Conservation (phyloP, 116 monocot species). For the Papilionanthe hybrid region DNA sequence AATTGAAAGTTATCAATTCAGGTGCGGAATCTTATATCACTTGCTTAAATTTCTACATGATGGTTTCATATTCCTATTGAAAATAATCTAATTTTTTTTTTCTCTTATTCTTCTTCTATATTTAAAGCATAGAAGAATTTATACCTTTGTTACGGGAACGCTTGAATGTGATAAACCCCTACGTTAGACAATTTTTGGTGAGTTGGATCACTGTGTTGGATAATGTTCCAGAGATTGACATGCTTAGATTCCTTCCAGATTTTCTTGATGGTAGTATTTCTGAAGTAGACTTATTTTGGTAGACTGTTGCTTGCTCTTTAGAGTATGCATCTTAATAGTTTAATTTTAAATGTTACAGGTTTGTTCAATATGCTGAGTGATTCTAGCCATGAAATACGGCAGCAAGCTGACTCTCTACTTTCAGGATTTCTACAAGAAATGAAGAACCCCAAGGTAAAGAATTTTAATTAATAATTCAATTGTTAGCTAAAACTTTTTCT, state of each 20-base stretch:
- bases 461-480: not conserved
- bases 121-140: conserved; percentile 96
- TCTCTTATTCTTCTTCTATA: conserved; percentile 13
- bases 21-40: conserved; percentile 28
- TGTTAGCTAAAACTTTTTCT: not conserved
- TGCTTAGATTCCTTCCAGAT: conserved; percentile 99
- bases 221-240: conserved; percentile 96
- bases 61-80: not conserved
- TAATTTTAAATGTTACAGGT: conserved; percentile 35
- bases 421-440: conserved; percentile 96
- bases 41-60: not conserved
- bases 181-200: conserved; percentile 95
- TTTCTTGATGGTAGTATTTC: conserved; percentile 90
- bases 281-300: conserved; percentile 1
- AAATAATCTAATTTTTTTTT: conserved; percentile 1
- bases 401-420: conserved; percentile 89
- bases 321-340: conserved; percentile 23
- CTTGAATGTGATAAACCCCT: conserved; percentile 98
- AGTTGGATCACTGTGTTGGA: conserved; percentile 99
- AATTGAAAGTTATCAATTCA: conserved; percentile 97
- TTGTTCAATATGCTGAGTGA: conserved; percentile 96
- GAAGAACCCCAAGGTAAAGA: conserved; percentile 83
- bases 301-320: conserved; percentile 6
- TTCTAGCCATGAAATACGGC: conserved; percentile 88
- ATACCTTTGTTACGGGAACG: conserved; percentile 95